Evolutionary conservation across 2,329 filamentous ascomycete genomes (phyloP), one percentile per base, ranked within the genome.

Genomic region (Botrytis elliptica): DNA sequence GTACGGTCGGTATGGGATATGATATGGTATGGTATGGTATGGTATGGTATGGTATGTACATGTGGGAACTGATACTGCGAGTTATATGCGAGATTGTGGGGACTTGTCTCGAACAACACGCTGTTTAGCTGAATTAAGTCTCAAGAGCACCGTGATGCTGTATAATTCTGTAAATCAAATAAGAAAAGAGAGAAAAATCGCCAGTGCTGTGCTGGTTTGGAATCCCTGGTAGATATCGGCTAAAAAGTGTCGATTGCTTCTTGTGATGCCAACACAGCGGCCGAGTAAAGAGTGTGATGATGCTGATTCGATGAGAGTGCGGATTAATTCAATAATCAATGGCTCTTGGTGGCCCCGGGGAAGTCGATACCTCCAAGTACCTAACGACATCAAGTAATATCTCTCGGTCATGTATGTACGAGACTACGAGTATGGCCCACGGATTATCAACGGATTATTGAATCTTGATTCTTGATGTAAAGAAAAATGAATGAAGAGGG

Each of bases 191-290:
- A 33, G 40, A 7, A 29, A 38, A 29, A n/a, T 29, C 18, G 57
- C 25, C 33, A 22, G 69, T 46, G 40, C 57, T 63, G 14, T 62
- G 55, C 38, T 60, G 68, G 42, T 36, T 38, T 49, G 44, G 38
- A 29, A 72, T 72, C 71, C 71, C 69, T 71, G 69, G 22, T 22
- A 65, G n/a, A 64, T 49, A 40, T 72, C 71, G 71, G 71, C 63
- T 72, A 72, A 72, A 60, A 67, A 65, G 33, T 72, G 57, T 74
- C 64, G 73, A 68, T 68, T 76, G 75, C 69, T 75, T 74, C 74
- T 77, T 75, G 74, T 74, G 76, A 75, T 77, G 76, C 77, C 77
- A 78, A 74, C 77, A 71, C 74, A 78, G 75, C 75, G 71, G 59
- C 55, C 55, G 52, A 59, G 57, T 57, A 33, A 71, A 55, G 63